Conservation (phyloP, 2,329 filamentous ascomycete genomes). For the Biscogniauxia mediterranea region DNA sequence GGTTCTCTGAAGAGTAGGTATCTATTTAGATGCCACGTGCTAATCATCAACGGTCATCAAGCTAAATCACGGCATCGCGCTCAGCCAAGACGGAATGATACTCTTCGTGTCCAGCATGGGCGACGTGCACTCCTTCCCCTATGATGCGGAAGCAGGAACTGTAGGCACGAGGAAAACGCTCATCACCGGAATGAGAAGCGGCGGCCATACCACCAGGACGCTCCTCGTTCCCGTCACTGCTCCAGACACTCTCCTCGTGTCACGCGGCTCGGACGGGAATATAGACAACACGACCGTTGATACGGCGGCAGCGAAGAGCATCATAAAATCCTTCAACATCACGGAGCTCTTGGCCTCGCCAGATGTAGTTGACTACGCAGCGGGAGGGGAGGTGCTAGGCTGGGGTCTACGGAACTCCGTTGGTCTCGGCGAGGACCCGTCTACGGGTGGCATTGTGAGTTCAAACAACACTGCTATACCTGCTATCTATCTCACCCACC, state of each 20-base stretch:
- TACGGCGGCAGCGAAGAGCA: constrained; percentile 46
- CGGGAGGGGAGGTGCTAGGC: constrained; percentile 50
- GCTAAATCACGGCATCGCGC: constrained; percentile 56
- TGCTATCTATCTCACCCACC: too few species aligned
- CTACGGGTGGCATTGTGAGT: constrained; percentile 43
- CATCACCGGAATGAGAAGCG: constrained; percentile 60
- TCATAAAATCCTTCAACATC: constrained; percentile 58
- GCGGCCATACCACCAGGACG: constrained; percentile 65
- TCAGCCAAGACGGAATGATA: constrained; percentile 51
- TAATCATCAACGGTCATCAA: constrained; percentile 23
- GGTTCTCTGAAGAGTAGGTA: constrained; percentile 2
- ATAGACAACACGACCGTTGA: constrained; percentile 55
- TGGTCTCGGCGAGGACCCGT: constrained; percentile 63
- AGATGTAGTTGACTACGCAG: constrained; percentile 41
- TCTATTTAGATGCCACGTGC: not conserved
- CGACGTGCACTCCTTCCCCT: constrained; percentile 63
- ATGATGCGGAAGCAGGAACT: constrained; percentile 53
- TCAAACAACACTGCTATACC: not conserved
- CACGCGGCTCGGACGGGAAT: constrained; percentile 62
- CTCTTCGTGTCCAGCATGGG: constrained; percentile 57
- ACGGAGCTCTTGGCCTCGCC: constrained; percentile 24
- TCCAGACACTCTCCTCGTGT: constrained; percentile 61
- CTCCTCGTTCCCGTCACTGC: constrained; percentile 57
- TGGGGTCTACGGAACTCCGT: constrained; percentile 75
- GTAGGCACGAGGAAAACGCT: constrained; percentile 49